Percentiles rank a stretch among this genome's conserved stretches.
Evolutionary conservation across 768 basidiomycete species (phyloP).

Genomic region (Pisolithus sp.): DNA sequence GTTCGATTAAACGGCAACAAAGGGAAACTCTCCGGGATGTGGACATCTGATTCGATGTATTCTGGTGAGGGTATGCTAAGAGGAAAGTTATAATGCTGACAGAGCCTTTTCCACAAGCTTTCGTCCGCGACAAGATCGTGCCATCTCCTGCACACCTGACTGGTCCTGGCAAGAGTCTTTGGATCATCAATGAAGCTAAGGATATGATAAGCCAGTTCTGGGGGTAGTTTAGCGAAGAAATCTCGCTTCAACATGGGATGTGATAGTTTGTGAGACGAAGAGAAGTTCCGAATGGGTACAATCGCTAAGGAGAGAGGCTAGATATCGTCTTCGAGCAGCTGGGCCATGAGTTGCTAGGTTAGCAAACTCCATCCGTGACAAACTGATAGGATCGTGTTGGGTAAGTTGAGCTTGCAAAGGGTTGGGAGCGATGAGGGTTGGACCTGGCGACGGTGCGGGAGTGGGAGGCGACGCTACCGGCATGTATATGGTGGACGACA

Average conservation of each 20-base stretch:
- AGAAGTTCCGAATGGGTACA: slow-evolving; percentile 58
- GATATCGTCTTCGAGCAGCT: slow-evolving; percentile 43
- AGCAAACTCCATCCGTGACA: slow-evolving; percentile 29
- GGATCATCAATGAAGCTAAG: slow-evolving; percentile 75
- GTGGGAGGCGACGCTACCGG: slow-evolving; percentile 55
- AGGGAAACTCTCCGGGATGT: slow-evolving; percentile 29
- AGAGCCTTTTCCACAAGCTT: slow-evolving; percentile 75
- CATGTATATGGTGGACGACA: slow-evolving; percentile 35
- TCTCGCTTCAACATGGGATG: slow-evolving; percentile 61
- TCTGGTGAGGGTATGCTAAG: slow-evolving; percentile 12
- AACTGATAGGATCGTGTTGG: slow-evolving; percentile 17
- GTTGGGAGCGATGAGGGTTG: slow-evolving; percentile 50
- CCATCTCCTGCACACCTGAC: slow-evolving; percentile 72
- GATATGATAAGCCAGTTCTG: slow-evolving; percentile 71
- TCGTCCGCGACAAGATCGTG: slow-evolving; percentile 64
- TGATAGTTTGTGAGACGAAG: slow-evolving; percentile 58
- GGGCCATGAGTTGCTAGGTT: slow-evolving; percentile 29
- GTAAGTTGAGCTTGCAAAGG: slow-evolving; percentile 22
- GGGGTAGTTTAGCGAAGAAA: slow-evolving; percentile 49
- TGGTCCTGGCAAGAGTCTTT: slow-evolving; percentile 58
- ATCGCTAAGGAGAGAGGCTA: slow-evolving; percentile 43
- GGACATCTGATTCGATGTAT: slow-evolving; percentile 18
- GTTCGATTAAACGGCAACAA: slow-evolving; percentile 6
- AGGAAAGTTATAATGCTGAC: slow-evolving; percentile 47
- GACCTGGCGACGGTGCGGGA: slow-evolving; percentile 52